These are phyloP conservation scores for Rhodamnia argentea DNA, from an alignment of 345 rosid species.

Conservation along the genomic window DNA sequence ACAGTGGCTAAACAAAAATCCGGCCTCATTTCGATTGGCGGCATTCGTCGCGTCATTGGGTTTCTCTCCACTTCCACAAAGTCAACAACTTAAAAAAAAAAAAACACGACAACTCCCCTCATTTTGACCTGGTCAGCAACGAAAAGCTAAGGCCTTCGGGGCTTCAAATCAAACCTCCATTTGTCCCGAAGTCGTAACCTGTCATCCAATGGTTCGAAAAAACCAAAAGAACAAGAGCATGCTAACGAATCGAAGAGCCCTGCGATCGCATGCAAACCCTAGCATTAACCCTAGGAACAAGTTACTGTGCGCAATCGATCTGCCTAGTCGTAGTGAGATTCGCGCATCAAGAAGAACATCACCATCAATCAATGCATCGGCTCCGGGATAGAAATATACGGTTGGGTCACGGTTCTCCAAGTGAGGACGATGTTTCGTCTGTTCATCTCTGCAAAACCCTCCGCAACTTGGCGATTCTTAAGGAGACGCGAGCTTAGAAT, in stretches of 20 bases:
- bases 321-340: not conserved
- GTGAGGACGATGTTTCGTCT: not conserved
- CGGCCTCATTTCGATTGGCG: not conserved
- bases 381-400: not conserved
- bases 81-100: not conserved
- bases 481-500: not conserved
- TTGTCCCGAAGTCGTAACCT: not conserved
- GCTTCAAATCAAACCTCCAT: not conserved
- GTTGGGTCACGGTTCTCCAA: not conserved
- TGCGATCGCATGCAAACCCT: not conserved
- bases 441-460: not conserved
- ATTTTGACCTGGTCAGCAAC: not conserved
- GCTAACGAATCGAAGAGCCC: not conserved
- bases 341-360: not conserved
- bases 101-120: not conserved
- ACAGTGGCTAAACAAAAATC: not conserved
- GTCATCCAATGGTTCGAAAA: not conserved
- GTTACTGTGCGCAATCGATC: not conserved
- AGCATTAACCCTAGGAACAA: not conserved
- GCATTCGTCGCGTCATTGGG: not conserved
- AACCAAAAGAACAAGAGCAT: not conserved
- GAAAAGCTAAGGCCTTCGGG: not conserved
- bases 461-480: not conserved
- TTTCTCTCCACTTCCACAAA: not conserved
- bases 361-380: not conserved